A percentile compares a stretch with the other conserved stretches of the same genome.
Evolutionary conservation across 208 protist genomes (phyloP).

Genomic region (Trypanosoma platydactyli): DNA sequence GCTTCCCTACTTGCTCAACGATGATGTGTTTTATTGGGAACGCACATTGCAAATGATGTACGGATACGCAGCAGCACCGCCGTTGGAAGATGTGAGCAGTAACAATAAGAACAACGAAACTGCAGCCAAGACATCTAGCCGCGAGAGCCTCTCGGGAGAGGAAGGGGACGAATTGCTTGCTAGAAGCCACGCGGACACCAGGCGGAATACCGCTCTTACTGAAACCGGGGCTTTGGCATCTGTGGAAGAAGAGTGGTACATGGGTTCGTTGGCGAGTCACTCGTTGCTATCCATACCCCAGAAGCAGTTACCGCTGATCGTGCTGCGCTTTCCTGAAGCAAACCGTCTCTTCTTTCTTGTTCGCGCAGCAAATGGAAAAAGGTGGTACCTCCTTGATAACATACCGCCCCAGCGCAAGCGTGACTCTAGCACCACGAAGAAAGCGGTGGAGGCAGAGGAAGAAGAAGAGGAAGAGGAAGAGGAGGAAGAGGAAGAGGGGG

Average conservation of each 20-base stretch:
- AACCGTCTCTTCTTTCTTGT: constrained; percentile 25
- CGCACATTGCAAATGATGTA: constrained; percentile 63
- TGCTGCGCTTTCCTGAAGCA: constrained; percentile 20
- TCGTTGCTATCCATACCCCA: neutral
- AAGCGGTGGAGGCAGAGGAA: neutral
- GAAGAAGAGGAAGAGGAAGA: constrained; percentile 7
- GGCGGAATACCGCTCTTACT: constrained; percentile 2
- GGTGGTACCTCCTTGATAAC: constrained; percentile 28
- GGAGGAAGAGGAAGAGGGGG: neutral
- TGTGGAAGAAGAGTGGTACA: too few relatives aligned
- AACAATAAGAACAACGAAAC: neutral
- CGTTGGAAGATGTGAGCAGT: constrained; percentile 9
- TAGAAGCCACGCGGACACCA: neutral
- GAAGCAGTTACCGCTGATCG: neutral
- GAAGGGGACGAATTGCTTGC: constrained; percentile 25
- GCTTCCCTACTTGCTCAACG: constrained; percentile 60
- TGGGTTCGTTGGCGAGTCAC: too few relatives aligned
- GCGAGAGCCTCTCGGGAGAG: neutral
- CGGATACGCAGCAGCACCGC: constrained; percentile 55
- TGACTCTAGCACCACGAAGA: neutral
- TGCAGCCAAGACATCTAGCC: too few relatives aligned
- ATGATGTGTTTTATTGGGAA: constrained; percentile 62
- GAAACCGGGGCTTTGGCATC: neutral
- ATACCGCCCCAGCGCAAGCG: constrained; percentile 4
- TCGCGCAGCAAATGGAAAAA: neutral